These are phyloP conservation scores for Fistulinella prunicolor DNA, from an alignment of 768 basidiomycete species.

Conservation along the genomic window DNA sequence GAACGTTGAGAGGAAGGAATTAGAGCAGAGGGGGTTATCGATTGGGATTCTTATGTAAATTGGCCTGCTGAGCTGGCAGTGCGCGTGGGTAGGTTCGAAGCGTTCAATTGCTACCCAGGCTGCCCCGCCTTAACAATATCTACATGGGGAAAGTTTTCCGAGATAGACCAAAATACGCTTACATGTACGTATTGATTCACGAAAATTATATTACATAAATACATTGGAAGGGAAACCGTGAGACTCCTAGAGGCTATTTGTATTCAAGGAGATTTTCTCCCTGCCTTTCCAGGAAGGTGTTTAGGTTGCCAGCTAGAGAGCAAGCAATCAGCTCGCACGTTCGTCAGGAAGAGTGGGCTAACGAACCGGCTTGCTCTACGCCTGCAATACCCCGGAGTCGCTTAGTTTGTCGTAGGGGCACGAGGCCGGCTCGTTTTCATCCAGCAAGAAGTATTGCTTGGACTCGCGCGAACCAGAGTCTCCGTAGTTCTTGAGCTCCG, in stretches of 20 bases:
- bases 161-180: neutral
- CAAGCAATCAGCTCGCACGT: neutral
- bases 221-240: no score
- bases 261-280: neutral
- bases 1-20: neutral
- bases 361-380: neutral
- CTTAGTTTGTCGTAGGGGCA: slow-evolving; percentile 17
- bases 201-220: no score
- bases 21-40: neutral
- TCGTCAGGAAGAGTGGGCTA: neutral
- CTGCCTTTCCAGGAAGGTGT: slow-evolving; percentile 4
- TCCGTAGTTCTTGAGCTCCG: slow-evolving; percentile 23
- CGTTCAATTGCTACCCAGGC: no score
- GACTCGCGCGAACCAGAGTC: slow-evolving; percentile 20
- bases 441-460: slow-evolving; percentile 21
- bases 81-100: neutral
- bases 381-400: slow-evolving; percentile 1
- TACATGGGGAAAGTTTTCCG: neutral
- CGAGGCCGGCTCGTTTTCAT: slow-evolving; percentile 19
- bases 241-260: no score
- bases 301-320: neutral
- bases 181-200: neutral
- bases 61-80: neutral
- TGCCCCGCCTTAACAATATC: neutral
- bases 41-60: slow-evolving; percentile 2